These are phyloP conservation scores for Arabidopsis thaliana DNA, from an alignment of 345 rosid species.

Conservation along the genomic window TAIR10.1 NC_003071.7:13648501-13649000, in stretches of 20 bases:
- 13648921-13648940: neutral
- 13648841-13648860: neutral
- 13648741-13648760: slow-evolving; percentile 1
- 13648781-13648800: neutral
- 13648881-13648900: neutral
- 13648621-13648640: slow-evolving; percentile 27
- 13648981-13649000: neutral
- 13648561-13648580: slow-evolving; percentile 30
- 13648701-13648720: neutral
- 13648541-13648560: slow-evolving; percentile 73
- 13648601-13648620: neutral
- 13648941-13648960: neutral
- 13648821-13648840: neutral
- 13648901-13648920: neutral
- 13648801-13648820: slow-evolving; percentile 1
- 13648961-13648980: neutral
- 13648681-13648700: slow-evolving; percentile 10
- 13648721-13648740: slow-evolving; percentile 14
- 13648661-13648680: slow-evolving; percentile 11
- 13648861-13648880: no score
- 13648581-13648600: slow-evolving; percentile 20
- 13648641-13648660: slow-evolving; percentile 25
- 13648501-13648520: slow-evolving; percentile 71
- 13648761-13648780: slow-evolving; percentile 22
- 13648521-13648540: slow-evolving; percentile 78